Evolutionary conservation across 2,329 filamentous ascomycete species (phyloP).

Genomic region (Tolypocladium guangdongense): DNA sequence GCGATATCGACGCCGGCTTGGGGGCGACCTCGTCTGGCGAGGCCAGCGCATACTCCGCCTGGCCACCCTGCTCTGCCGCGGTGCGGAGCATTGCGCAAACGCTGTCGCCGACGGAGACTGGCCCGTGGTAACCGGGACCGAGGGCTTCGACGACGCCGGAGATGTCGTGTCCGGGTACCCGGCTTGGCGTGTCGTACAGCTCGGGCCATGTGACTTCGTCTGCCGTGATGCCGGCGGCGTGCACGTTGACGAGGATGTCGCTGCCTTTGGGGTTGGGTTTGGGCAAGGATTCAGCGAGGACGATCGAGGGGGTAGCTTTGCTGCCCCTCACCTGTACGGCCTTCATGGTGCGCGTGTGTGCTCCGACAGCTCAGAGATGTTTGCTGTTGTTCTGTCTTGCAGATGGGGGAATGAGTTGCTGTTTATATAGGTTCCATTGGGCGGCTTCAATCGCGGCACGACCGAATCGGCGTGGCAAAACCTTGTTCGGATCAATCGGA

Average conservation of each 20-base stretch:
- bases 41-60: conserved; percentile 17
- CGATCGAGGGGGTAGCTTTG: conserved; percentile 8
- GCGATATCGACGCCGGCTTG: conserved; percentile 11
- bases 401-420: neutral
- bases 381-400: neutral
- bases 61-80: conserved; percentile 9
- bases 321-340: conserved; percentile 20
- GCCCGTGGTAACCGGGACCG: conserved; percentile 12
- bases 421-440: no score
- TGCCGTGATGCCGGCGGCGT: conserved; percentile 22
- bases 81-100: conserved; percentile 18
- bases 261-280: conserved; percentile 6
- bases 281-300: conserved; percentile 5
- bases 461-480: no score
- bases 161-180: conserved; percentile 24
- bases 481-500: no score
- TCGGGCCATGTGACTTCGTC: conserved; percentile 24
- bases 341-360: conserved; percentile 14
- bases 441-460: no score
- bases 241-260: conserved; percentile 18
- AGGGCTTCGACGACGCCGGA: conserved; percentile 19
- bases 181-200: conserved; percentile 14
- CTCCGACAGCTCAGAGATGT: neutral
- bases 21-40: conserved; percentile 5
- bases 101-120: conserved; percentile 7